phyloP scores from a whole-genome alignment of 768 basidiomycete species.

The Hygrocybe coccinea region DNA sequence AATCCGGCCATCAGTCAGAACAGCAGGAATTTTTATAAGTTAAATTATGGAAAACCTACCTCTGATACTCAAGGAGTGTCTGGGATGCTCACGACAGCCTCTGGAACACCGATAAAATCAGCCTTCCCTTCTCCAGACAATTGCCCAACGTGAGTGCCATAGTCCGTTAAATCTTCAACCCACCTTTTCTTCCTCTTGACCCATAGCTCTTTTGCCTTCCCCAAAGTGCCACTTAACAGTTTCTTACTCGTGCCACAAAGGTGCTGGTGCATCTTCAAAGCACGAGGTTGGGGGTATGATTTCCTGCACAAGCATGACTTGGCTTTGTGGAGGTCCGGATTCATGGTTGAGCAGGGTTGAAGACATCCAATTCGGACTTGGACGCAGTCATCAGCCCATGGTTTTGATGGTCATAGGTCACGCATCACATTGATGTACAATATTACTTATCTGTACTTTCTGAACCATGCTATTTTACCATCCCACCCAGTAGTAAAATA shows the following conservation, averaged over 20 bases:
- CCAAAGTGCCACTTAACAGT: background rate
- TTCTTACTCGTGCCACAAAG: background rate
- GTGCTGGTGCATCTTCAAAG: background rate
- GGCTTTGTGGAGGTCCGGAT: background rate
- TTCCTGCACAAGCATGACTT: background rate
- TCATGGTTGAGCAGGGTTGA: background rate
- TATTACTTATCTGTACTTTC: no score
- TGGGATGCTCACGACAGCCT: no score
- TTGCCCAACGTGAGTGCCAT: background rate
- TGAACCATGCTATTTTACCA: no score
- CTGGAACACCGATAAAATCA: background rate
- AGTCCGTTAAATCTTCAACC: background rate
- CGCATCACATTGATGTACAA: no score
- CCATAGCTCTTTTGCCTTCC: background rate
- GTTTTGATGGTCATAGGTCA: no score
- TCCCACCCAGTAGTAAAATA: no score
- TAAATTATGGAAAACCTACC: no score
- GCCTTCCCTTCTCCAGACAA: background rate
- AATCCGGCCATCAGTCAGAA: no score
- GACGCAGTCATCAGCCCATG: no score
- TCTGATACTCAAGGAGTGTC: no score
- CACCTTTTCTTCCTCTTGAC: background rate
- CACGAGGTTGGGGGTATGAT: background rate
- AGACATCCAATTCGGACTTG: no score
- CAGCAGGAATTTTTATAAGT: no score